A percentile compares a stretch with the other conserved stretches of the same genome.
phyloP scores from a whole-genome alignment of 139 green algal species.

The Chlamydomonas sphaeroides region DNA sequence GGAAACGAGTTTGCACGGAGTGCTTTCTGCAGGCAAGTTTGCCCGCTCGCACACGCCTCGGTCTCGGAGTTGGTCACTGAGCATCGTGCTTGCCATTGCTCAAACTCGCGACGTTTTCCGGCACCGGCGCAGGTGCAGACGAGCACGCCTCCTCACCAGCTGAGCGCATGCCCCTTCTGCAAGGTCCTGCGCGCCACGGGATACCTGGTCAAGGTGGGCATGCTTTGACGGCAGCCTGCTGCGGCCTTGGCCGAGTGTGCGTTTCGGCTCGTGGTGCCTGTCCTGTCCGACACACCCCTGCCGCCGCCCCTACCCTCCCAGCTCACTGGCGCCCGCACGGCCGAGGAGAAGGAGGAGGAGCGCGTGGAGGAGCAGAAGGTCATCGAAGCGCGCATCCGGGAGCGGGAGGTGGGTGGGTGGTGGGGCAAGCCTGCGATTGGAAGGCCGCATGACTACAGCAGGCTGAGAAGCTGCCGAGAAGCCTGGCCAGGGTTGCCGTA shows the following conservation, averaged over 20 bases:
- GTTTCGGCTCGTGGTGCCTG: too few species aligned
- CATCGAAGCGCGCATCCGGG: constrained; percentile 54
- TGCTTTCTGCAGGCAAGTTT: constrained; percentile 60
- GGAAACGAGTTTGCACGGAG: constrained; percentile 73
- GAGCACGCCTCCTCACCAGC: constrained; percentile 11
- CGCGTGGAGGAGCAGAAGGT: constrained; percentile 59
- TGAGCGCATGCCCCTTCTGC: constrained; percentile 53
- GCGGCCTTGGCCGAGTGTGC: too few species aligned
- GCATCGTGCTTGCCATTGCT: too few species aligned
- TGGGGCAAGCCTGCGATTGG: too few species aligned
- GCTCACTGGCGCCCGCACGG: constrained; percentile 36
- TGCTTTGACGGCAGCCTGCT: too few species aligned
- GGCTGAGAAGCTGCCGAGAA: too few species aligned
- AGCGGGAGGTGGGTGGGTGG: constrained; percentile 59
- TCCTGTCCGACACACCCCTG: background rate
- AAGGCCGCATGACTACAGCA: too few species aligned
- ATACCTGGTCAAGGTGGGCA: constrained; percentile 48
- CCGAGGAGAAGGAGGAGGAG: constrained; percentile 46
- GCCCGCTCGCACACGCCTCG: too few species aligned
- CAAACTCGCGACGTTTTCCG: too few species aligned
- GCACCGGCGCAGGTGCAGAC: constrained; percentile 53
- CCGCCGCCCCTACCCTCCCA: constrained; percentile 5
- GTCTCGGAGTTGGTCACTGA: too few species aligned
- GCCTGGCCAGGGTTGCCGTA: too few species aligned
- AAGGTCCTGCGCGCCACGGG: constrained; percentile 31